These are phyloP conservation scores for Neofusicoccum parvum DNA, from an alignment of 2,329 filamentous ascomycete species.

Conservation along the genomic window DNA sequence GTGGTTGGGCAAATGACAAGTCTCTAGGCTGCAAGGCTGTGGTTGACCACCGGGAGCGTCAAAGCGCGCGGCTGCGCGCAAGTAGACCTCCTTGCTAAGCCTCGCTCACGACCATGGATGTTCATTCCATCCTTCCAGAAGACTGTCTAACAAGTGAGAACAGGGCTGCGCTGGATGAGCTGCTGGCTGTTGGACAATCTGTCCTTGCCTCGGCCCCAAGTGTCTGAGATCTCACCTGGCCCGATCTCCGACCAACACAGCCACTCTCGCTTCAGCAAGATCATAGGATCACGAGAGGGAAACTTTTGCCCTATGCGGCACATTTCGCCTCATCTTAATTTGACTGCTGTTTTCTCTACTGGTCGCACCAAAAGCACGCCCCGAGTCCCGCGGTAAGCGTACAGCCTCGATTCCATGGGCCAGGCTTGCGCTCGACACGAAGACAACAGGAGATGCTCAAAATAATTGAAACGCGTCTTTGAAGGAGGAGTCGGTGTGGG, in stretches of 20 bases:
- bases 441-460: neutral
- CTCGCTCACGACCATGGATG: neutral
- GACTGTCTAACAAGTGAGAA: neutral
- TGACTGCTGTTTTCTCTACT: neutral
- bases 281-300: neutral
- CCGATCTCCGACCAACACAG: neutral
- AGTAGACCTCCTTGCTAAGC: neutral
- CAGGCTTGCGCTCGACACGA: neutral
- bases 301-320: neutral
- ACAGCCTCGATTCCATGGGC: neutral
- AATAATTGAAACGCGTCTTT: neutral
- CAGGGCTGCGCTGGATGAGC: neutral
- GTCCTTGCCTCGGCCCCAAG: neutral
- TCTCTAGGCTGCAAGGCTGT: neutral
- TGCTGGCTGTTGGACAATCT: neutral
- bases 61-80: neutral
- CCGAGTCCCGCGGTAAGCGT: neutral
- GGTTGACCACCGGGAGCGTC: neutral
- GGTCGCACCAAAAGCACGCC: neutral
- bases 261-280: neutral
- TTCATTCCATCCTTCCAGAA: neutral
- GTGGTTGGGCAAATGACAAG: neutral
- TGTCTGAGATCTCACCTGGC: neutral
- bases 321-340: neutral
- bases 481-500: neutral